phyloP scores from a whole-genome alignment of 2,329 filamentous ascomycete genomes.

The Sordariomycetes sp. region DNA sequence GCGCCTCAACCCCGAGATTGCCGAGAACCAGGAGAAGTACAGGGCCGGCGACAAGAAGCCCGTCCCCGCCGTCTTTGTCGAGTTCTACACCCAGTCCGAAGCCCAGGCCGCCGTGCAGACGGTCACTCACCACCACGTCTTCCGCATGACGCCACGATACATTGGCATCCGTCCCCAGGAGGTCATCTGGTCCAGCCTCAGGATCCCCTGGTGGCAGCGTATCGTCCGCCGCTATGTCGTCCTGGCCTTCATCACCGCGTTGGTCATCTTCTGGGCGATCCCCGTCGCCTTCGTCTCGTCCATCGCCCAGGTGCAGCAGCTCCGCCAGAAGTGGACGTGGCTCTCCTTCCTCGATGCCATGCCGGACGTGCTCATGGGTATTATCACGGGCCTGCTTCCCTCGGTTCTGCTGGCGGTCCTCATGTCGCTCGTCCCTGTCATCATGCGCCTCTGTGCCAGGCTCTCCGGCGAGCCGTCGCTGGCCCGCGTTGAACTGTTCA shows the following conservation, averaged over 20 bases:
- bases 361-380: constrained; percentile 61
- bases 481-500: constrained; percentile 75
- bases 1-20: constrained; percentile 52
- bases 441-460: constrained; percentile 65
- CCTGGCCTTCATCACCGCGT: constrained; percentile 58
- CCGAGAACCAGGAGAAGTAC: constrained; percentile 57
- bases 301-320: constrained; percentile 71
- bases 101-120: constrained; percentile 83
- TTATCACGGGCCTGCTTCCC: constrained; percentile 78
- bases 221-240: constrained; percentile 62
- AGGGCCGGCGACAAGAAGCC: constrained; percentile 52
- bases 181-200: constrained; percentile 78
- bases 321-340: constrained; percentile 58
- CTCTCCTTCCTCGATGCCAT: constrained; percentile 62
- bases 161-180: constrained; percentile 75
- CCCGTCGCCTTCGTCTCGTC: constrained; percentile 70
- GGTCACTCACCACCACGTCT: constrained; percentile 73
- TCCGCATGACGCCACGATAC: constrained; percentile 79
- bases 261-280: constrained; percentile 81
- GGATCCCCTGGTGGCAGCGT: constrained; percentile 78
- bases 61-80: constrained; percentile 76
- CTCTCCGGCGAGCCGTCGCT: constrained; percentile 69
- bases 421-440: constrained; percentile 74
- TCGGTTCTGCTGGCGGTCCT: constrained; percentile 68
- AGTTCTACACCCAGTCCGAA: constrained; percentile 72